Base-by-base conservation (phyloP, 352 stramenopile species). In the Hyaloperonospora brassicae region DNA sequence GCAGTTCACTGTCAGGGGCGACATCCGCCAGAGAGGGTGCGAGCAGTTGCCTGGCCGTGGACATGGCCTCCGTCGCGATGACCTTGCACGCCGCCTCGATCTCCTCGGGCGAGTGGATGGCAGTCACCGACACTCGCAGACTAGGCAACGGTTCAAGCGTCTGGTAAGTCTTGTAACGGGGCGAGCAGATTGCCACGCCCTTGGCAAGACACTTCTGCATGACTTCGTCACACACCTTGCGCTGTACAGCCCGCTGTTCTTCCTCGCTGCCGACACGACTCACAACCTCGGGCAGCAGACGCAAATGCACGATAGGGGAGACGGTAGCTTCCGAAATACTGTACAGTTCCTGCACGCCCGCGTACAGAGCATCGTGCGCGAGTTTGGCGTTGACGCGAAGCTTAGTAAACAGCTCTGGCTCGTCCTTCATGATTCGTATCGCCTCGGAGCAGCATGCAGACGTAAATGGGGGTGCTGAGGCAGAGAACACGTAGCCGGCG, bases 401-500 rank as follows among this genome's bases (percentile, higher is more conserved):
- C 59, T 75, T 73, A 36, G 51, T 63, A 36, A 93, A 84, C n/a
- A 91, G 64, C 55, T 85, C 53, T 23, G 81, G 78, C 57, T 96
- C 84, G 31, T 73, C 58, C 55, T 66, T 83, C 69, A 96, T 86
- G 64, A 96, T 81, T 27, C 70, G 76, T 35, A 97, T 82, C n/a
- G 87, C 73, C 56, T 87, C 85, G 6, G 84, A 89, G 34, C 83
- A 89, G 47, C 81, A 94, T 4, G 88, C 80, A 9, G 84, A 95
- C 50, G 96, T 95, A 72, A 98, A 99, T 8, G 97, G 97, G 34
- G 96, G 95, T 23, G 92, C 84, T 47, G 95, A 97, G n/a, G 97
- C 97, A 57, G 92, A 98, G 73, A 98, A 99, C 61, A 96, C 97
- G 72, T 99, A 99, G 47, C 96, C 96, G 5, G 95, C 95, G 38